These are phyloP conservation scores for Calonectria fujianensis DNA, from an alignment of 2,329 filamentous ascomycete genomes.

Conservation along the genomic window DNA sequence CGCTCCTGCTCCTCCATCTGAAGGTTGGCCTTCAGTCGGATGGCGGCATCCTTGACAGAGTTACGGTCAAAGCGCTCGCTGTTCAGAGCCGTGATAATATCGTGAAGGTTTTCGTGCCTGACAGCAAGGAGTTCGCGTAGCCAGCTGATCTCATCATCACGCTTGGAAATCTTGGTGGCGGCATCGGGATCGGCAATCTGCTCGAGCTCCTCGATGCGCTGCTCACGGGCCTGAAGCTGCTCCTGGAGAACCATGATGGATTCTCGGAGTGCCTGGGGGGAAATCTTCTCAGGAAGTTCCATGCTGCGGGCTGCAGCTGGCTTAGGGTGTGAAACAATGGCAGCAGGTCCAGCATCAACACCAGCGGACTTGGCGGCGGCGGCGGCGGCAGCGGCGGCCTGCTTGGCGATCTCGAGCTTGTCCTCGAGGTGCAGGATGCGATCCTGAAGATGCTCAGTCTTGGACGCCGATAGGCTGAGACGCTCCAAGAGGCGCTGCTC, in stretches of 20 bases:
- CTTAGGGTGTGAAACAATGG: constrained; percentile 51
- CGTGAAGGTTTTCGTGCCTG: constrained; percentile 91
- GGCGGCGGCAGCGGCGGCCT: constrained; percentile 88
- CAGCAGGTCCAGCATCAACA: constrained; percentile 59
- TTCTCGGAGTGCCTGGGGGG: constrained; percentile 94
- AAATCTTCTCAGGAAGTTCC: constrained; percentile 87
- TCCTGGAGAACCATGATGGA: constrained; percentile 98
- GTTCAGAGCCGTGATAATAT: constrained; percentile 88
- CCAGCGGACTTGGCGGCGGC: constrained; percentile 80
- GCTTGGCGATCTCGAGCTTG: constrained; percentile 91
- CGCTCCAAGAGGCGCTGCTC: constrained; percentile 89
- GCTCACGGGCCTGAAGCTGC: constrained; percentile 95
- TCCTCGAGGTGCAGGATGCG: constrained; percentile 90
- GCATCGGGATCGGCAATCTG: constrained; percentile 86
- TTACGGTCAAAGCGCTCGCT: constrained; percentile 85
- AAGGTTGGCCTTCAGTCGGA: constrained; percentile 93
- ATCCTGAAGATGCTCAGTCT: constrained; percentile 90
- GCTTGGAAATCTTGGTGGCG: constrained; percentile 88
- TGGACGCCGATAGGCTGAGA: constrained; percentile 87
- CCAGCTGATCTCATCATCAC: constrained; percentile 96
- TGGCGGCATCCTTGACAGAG: constrained; percentile 90
- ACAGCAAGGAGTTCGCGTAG: constrained; percentile 94
- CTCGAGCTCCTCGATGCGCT: constrained; percentile 91
- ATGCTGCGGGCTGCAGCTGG: constrained; percentile 59
- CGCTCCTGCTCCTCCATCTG: constrained; percentile 99